Conservation (phyloP, 1,284 basidiomycete species). For the Ceratobasidium sp. region DNA sequence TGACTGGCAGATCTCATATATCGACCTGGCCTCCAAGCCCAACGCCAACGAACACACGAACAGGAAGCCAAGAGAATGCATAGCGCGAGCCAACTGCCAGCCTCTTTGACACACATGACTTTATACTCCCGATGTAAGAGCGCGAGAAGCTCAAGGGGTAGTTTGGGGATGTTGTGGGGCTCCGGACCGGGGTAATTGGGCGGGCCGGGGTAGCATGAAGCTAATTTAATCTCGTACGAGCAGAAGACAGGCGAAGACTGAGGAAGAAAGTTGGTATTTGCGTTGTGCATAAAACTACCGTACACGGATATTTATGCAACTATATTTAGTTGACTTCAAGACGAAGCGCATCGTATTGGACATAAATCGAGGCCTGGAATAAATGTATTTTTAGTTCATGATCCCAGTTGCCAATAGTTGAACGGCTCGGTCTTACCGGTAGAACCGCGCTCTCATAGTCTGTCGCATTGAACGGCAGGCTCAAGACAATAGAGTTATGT, state of each 20-base stretch:
- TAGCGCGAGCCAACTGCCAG: background rate
- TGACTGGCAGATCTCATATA: slow-evolving; percentile 41
- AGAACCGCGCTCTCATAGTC: slow-evolving; percentile 40
- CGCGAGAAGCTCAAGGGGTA: background rate
- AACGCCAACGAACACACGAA: slow-evolving; percentile 40
- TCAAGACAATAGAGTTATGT: slow-evolving; percentile 52
- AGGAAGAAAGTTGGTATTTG: slow-evolving; percentile 3
- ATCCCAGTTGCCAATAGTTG: background rate
- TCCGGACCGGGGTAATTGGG: slow-evolving; percentile 40
- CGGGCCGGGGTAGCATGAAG: slow-evolving; percentile 30
- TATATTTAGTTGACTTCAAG: slow-evolving; percentile 50
- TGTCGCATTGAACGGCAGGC: slow-evolving; percentile 54
- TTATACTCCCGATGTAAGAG: slow-evolving; percentile 28
- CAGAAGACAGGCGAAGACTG: slow-evolving; percentile 4
- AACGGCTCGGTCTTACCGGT: background rate
- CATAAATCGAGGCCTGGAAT: slow-evolving; percentile 49
- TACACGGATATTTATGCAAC: background rate
- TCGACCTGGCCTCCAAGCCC: slow-evolving; percentile 25
- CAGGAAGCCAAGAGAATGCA: slow-evolving; percentile 6
- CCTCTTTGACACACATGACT: background rate
- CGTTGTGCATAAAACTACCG: slow-evolving; percentile 24
- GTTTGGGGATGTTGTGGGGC: slow-evolving; percentile 31
- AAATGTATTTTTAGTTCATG: slow-evolving; percentile 9
- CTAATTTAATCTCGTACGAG: slow-evolving; percentile 4
- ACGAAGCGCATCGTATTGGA: slow-evolving; percentile 54